Percentiles rank a stretch among this genome's conserved stretches.
These are phyloP conservation scores for Dactylellina haptotyla DNA, from an alignment of 2,329 filamentous ascomycete genomes.

Conservation along the genomic window DNA sequence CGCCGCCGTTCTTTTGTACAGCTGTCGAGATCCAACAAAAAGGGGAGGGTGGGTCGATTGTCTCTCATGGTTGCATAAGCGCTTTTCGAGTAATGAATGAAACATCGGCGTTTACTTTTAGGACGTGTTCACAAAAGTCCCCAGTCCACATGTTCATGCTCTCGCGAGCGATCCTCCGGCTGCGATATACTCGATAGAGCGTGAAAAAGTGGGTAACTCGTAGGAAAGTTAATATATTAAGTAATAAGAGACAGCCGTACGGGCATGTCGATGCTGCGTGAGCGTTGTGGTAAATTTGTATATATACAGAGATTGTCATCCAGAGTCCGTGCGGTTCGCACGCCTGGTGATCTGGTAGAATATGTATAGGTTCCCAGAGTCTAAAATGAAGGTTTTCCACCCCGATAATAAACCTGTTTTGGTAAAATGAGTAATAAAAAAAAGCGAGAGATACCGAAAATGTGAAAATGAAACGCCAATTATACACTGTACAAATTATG, in stretches of 20 bases:
- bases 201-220: slow-evolving; percentile 3
- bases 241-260: slow-evolving; percentile 5
- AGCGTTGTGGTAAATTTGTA: background rate
- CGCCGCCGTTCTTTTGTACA: too few species aligned
- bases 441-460: background rate
- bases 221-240: slow-evolving; percentile 6
- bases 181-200: slow-evolving; percentile 3
- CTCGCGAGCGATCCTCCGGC: background rate
- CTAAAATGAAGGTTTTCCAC: background rate
- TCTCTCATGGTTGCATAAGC: slow-evolving; percentile 1
- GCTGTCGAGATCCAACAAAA: too few species aligned
- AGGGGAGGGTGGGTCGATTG: slow-evolving; percentile 5
- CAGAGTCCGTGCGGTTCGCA: background rate
- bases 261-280: background rate
- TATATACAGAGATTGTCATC: slow-evolving; percentile 7
- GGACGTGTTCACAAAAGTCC: too few species aligned
- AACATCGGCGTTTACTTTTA: slow-evolving; percentile 9
- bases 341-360: background rate
- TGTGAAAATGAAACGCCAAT: slow-evolving; percentile 1
- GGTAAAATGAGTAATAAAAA: slow-evolving; percentile 7
- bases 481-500: slow-evolving; percentile 3
- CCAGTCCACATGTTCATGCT: too few species aligned
- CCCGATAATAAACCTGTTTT: background rate
- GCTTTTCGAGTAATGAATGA: background rate
- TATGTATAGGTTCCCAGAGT: background rate